A percentile compares a stretch with the other conserved stretches of the same genome.
Conservation (phyloP, 2,329 filamentous ascomycete genomes). For the Pseudocercospora fijiensis region DNA sequence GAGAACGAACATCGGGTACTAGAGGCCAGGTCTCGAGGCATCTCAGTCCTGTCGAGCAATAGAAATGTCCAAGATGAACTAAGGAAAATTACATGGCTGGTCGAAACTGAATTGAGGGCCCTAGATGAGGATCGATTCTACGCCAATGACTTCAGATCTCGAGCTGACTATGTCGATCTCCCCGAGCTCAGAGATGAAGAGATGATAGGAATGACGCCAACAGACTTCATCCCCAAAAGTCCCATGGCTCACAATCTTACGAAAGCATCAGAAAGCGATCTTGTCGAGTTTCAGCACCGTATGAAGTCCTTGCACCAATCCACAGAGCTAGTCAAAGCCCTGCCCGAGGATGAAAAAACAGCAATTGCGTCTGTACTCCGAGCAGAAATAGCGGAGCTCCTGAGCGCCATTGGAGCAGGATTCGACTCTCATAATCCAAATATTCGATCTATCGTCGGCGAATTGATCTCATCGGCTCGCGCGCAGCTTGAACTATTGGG, state of each 20-base stretch:
- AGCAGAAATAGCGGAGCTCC: background rate
- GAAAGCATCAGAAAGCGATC: background rate
- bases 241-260: background rate
- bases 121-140: background rate
- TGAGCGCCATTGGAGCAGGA: background rate
- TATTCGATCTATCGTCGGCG: background rate
- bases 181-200: background rate
- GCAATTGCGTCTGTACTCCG: background rate
- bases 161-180: background rate
- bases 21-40: background rate
- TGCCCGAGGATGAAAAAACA: background rate
- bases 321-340: background rate
- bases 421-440: background rate
- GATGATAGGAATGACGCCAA: background rate
- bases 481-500: background rate
- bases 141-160: background rate
- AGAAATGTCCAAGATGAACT: background rate
- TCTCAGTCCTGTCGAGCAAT: background rate
- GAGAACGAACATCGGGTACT: background rate
- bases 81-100: background rate
- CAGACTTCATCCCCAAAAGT: background rate
- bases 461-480: background rate
- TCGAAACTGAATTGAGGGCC: background rate
- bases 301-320: background rate
- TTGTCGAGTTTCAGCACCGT: background rate